Conservation (phyloP, 2,329 filamentous ascomycete species). For the Beauveria medogensis region DNA sequence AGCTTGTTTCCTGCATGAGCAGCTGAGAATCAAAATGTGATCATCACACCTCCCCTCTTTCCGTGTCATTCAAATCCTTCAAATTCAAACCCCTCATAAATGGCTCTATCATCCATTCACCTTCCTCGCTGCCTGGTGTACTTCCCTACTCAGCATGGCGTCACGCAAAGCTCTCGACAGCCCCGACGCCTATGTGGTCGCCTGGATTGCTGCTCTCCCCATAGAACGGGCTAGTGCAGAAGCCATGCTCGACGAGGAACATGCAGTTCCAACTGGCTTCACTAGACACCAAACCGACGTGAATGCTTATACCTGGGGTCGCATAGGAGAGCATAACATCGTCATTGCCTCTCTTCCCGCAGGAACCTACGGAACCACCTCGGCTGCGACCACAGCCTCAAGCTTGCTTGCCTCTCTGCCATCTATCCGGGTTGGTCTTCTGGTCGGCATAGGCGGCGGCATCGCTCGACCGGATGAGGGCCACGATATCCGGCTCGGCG, state of each 20-base stretch:
- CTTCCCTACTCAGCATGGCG: too few species aligned
- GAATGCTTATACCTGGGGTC: conserved; percentile 20
- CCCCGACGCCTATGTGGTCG: too few species aligned
- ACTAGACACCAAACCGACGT: conserved; percentile 13
- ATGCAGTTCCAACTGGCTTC: conserved; percentile 12
- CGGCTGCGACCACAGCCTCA: conserved; percentile 13
- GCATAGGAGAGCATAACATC: conserved; percentile 17
- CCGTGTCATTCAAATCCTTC: too few species aligned
- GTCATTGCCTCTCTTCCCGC: conserved; percentile 15
- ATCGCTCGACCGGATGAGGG: background rate
- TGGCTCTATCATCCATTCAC: too few species aligned
- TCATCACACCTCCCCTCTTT: too few species aligned
- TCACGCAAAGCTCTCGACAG: too few species aligned
- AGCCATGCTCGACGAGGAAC: conserved; percentile 20
- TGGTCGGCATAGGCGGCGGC: conserved; percentile 14
- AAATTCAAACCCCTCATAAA: too few species aligned
- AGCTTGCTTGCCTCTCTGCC: conserved; percentile 14
- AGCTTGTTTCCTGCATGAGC: too few species aligned
- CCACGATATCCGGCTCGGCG: conserved; percentile 20
- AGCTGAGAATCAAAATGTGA: too few species aligned
- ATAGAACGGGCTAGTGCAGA: conserved; percentile 19
- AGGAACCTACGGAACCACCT: conserved; percentile 11
- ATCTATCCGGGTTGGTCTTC: conserved; percentile 12
- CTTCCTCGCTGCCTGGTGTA: too few species aligned
- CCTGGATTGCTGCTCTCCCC: conserved; percentile 17